Percentiles rank a stretch among this genome's conserved stretches.
Conservation (phyloP, 1,139 yeast species). For the Diutina siamensis region DNA sequence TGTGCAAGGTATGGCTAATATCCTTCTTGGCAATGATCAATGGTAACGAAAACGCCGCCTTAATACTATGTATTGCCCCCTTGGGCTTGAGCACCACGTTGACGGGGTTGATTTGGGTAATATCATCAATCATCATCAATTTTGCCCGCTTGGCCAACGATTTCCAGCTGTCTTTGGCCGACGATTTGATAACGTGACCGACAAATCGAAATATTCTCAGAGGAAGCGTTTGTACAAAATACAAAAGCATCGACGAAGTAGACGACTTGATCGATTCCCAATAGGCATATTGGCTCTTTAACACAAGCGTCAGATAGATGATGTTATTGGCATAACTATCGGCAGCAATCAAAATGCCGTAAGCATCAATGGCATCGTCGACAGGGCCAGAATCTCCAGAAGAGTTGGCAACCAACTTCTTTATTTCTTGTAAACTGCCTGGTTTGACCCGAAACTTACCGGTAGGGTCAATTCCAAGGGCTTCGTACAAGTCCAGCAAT, state of each 20-base stretch:
- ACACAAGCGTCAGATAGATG: background rate
- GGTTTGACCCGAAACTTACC: background rate
- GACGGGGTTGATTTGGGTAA: background rate
- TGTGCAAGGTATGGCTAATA: background rate
- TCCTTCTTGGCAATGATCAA: background rate
- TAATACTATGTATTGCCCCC: background rate
- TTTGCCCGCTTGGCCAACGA: background rate
- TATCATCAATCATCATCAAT: background rate
- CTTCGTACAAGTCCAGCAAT: background rate
- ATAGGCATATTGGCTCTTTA: slow-evolving; percentile 1
- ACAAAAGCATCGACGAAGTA: background rate
- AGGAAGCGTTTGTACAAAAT: background rate
- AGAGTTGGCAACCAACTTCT: background rate
- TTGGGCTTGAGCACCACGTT: background rate
- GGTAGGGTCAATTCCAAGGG: background rate
- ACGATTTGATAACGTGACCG: background rate
- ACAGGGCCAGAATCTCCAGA: background rate
- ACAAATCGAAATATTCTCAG: background rate
- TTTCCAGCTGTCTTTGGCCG: background rate
- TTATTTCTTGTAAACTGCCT: background rate
- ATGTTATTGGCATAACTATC: background rate
- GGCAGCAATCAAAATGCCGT: background rate
- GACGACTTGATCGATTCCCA: background rate
- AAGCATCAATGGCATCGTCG: background rate
- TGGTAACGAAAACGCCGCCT: background rate